Evolutionary conservation across 2,329 filamentous ascomycete species (phyloP).

Genomic region (Colletotrichum caudatum): DNA sequence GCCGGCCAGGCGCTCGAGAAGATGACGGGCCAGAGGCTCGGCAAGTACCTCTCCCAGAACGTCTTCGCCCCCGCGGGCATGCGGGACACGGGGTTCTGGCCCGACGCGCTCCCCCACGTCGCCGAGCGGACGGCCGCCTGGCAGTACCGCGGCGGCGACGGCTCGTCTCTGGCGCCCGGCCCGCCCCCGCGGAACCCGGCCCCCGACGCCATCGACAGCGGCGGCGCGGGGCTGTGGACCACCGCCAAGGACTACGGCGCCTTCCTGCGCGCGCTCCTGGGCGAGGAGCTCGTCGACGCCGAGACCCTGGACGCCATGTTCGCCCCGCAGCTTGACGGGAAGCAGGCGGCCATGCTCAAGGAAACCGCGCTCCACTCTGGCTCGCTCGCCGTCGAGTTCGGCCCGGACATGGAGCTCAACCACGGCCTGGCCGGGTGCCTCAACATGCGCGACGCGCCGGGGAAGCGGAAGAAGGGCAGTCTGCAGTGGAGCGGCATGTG

Average conservation of each 20-base stretch:
- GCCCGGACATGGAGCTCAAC: constrained; percentile 49
- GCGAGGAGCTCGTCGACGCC: constrained; percentile 48
- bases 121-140: constrained; percentile 44
- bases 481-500: constrained; percentile 59
- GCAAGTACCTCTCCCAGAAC: constrained; percentile 53
- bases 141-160: constrained; percentile 43
- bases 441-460: constrained; percentile 54
- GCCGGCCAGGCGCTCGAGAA: constrained; percentile 59
- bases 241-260: constrained; percentile 56
- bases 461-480: constrained; percentile 56
- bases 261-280: constrained; percentile 52
- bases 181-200: constrained; percentile 32
- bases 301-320: constrained; percentile 53
- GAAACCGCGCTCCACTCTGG: constrained; percentile 43
- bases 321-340: constrained; percentile 54
- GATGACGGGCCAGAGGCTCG: constrained; percentile 52
- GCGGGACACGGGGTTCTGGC: constrained; percentile 53
- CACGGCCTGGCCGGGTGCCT: constrained; percentile 56
- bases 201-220: constrained; percentile 54
- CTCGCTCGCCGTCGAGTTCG: constrained; percentile 54
- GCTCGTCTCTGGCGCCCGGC: constrained; percentile 43
- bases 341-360: constrained; percentile 45
- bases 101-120: constrained; percentile 46
- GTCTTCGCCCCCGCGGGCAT: constrained; percentile 54
- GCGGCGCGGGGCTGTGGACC: constrained; percentile 58